Conservation (phyloP, 257 asterid species). For the Nicotiana knightiana region DNA sequence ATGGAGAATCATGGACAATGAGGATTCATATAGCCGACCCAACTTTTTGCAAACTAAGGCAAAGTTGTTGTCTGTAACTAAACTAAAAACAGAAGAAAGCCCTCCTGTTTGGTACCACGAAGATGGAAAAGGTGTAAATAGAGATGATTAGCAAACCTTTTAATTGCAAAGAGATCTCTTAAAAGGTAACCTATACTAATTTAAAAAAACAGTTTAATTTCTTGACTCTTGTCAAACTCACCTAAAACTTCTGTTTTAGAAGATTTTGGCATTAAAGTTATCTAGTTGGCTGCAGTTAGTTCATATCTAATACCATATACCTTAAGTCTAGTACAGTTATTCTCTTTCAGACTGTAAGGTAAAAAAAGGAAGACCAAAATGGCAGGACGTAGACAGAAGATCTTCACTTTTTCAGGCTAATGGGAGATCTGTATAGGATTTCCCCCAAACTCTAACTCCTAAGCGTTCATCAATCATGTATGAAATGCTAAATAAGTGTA, state of each 20-base stretch:
- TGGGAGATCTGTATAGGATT: neutral
- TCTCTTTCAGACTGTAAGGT: neutral
- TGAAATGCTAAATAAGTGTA: neutral
- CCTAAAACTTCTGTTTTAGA: neutral
- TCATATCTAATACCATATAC: neutral
- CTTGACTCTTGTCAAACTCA: neutral
- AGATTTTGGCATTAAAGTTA: neutral
- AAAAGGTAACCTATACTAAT: neutral
- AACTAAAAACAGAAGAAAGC: neutral
- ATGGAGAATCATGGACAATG: too few relatives aligned
- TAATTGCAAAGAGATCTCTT: neutral
- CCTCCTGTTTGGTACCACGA: neutral
- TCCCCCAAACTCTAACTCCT: neutral
- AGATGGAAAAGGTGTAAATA: neutral
- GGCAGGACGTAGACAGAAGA: neutral
- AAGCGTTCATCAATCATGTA: neutral
- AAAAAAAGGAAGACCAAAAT: neutral
- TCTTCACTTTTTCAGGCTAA: neutral
- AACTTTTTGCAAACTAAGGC: too few relatives aligned
- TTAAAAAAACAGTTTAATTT: neutral
- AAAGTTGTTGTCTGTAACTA: neutral
- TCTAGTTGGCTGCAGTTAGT: neutral
- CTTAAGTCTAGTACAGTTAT: neutral
- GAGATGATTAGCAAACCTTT: neutral
- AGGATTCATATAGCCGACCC: too few relatives aligned